Evolutionary conservation across 2,329 filamentous ascomycete species (phyloP).

Genomic region (Colletotrichum kahawae): DNA sequence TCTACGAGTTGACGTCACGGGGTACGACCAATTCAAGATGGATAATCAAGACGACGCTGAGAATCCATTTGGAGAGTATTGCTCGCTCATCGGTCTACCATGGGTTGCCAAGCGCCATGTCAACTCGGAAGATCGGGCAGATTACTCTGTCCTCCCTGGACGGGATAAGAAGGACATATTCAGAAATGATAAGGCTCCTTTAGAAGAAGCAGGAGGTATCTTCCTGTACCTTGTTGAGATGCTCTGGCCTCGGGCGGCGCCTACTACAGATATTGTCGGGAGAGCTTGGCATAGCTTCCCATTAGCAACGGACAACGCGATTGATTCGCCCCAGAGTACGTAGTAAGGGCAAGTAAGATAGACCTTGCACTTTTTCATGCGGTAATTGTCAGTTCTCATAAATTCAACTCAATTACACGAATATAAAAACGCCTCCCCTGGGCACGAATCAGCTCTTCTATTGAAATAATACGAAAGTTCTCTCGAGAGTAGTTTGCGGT

Average conservation of each 20-base stretch:
- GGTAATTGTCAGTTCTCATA: neutral
- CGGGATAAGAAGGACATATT: neutral
- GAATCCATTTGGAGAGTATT: neutral
- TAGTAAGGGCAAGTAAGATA: neutral
- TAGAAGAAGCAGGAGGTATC: neutral
- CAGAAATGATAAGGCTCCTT: neutral
- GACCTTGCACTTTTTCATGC: neutral
- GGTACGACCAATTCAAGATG: neutral
- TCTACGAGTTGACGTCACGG: neutral
- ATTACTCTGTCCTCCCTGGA: neutral
- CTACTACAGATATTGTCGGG: neutral
- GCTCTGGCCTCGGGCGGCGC: neutral
- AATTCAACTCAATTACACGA: too few relatives aligned
- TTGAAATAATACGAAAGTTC: neutral
- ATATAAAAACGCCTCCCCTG: too few relatives aligned
- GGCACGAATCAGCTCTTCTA: fast-evolving
- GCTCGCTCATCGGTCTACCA: neutral
- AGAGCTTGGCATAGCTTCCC: neutral
- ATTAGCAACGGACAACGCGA: neutral
- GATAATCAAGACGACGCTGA: neutral
- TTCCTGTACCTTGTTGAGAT: neutral
- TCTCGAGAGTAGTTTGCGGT: neutral
- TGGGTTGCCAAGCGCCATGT: neutral
- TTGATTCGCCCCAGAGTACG: neutral
- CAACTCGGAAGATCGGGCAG: neutral